phyloP scores from a whole-genome alignment of 805 yeast species.

The Yamadazyma laniorum region DNA sequence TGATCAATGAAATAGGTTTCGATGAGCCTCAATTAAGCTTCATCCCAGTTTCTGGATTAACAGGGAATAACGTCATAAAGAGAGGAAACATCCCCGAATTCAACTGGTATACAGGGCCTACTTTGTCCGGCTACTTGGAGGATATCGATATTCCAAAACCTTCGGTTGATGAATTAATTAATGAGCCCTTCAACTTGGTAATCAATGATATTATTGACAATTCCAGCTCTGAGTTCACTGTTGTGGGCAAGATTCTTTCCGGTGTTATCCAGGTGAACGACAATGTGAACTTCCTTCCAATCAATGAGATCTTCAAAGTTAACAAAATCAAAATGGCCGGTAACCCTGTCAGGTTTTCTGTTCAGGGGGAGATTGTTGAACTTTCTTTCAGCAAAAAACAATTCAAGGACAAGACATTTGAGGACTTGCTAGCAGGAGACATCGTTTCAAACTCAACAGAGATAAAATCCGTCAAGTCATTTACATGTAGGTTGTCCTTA shows the following conservation, averaged over 20 bases:
- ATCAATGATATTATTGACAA: slow-evolving; percentile 59
- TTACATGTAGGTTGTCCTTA: slow-evolving; percentile 29
- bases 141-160: slow-evolving; percentile 20
- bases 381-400: slow-evolving; percentile 45
- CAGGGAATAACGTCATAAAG: slow-evolving; percentile 64
- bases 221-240: slow-evolving; percentile 47
- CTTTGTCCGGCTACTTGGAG: slow-evolving; percentile 43
- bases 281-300: slow-evolving; percentile 55
- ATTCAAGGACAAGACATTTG: slow-evolving; percentile 48
- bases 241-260: slow-evolving; percentile 64
- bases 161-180: slow-evolving; percentile 19
- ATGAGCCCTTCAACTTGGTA: slow-evolving; percentile 53
- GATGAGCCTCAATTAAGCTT: slow-evolving; percentile 40
- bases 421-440: slow-evolving; percentile 64
- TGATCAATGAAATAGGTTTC: slow-evolving; percentile 55
- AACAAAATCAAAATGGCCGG: slow-evolving; percentile 36
- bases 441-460: slow-evolving; percentile 31
- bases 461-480: slow-evolving; percentile 25
- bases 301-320: slow-evolving; percentile 42
- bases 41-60: slow-evolving; percentile 68
- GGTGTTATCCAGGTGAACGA: slow-evolving; percentile 76
- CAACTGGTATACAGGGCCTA: slow-evolving; percentile 49
- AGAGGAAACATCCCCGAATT: slow-evolving; percentile 26
- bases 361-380: slow-evolving; percentile 63
- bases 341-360: slow-evolving; percentile 46